Base-by-base conservation (phyloP, 2,329 filamentous ascomycete species). In the Cadophora gregata region DNA sequence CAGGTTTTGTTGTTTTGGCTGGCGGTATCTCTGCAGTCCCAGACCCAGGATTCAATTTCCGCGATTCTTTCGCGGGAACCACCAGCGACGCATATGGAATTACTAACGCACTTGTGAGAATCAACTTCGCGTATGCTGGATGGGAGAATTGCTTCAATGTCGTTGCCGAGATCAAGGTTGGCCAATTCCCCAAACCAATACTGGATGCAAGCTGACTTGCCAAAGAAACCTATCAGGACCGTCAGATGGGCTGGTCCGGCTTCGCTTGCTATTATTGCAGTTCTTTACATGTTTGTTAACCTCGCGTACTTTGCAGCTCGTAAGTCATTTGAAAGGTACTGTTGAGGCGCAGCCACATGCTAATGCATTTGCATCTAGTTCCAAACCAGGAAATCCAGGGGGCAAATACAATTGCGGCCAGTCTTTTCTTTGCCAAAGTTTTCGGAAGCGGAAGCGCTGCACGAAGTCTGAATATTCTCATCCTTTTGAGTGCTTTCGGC, bases 81-180 rank as follows among this genome's bases (percentile, higher is more conserved):
- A 76, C 80, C 0, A 80, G 77, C 0, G 79, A 78, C 4, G 83
- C 83, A 31, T 79, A 79, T 3, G 83, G 84, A 29, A 77, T 88
- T n/a, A 84, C 86, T 1, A 88, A 82, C 65, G 86, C 87, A 0
- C 74, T 90, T 27, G 82, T 86, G 58, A 87, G 83, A 63, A 85
- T 89, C 59, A 81, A 85, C 31, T 88, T 87, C 66, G 84, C 85
- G 0, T 89, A 87, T 67, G 75, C 79, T 0, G 87, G 87, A 1
- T 89, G 83, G 67, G 77, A 81, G 12, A 89, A 89, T 69, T 84
- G 86, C 0, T 89, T 89, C 77, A 87, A 87, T 67, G 81, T 89
- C 3, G 84, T 86, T 65, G 88, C 88, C 62, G 87, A 89, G 75
- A 83, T 88, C 69, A 83, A 83, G 74, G 81, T 81, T 16, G 25